Base-by-base conservation (phyloP, 345 rosid species). In the Syzygium aromaticum region DNA sequence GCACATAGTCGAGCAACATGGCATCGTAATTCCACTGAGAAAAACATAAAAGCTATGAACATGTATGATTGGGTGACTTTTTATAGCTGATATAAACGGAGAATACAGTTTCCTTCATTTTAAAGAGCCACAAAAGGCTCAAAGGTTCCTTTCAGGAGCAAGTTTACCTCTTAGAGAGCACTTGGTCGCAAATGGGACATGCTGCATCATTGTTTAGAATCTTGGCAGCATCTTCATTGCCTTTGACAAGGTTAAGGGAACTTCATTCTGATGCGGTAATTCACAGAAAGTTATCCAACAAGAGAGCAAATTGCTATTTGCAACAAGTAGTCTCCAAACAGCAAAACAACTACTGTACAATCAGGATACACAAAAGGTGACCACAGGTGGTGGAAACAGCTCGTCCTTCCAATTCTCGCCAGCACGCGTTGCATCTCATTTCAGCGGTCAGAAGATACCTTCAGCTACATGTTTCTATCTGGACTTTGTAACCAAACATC, bases 391-490 rank as follows among this genome's bases (percentile, higher is more conserved):
- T 96, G 87, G 95, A 88, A 88, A 98, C 86, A 11, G 99, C 99
- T 56, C 95, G 95, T 85, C 98, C 98, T 89, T 96, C 98, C 91
- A 98, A 88, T 88, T 98, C 99, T 87, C 95, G 95, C 99, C 99
- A 96, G 89, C 99, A 98, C 2, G 96, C 95, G 46, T 96, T 96
- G 96, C 99, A 98, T 93, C 95, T 95, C 99, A 98, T 98, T 85
- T 92, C 90, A 90, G 86, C 90, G 89, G 88, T 87, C 85, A 54
- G 87, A 91, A 84, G 73, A 40, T 67, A 67, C 86, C 87, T 85
- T 54, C 61, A 87, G 83, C 86, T 19, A 38, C 80, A 10, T 73
- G 49, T 52, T 89, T 86, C 87, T 84, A 88, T 49, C 87, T 73
- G 63, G 85, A 88, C 49, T 51, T 30, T 82, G 61, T 30, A 86